Percentiles rank a stretch among this genome's conserved stretches.
These are phyloP conservation scores for Globisporangium megalacanthum DNA, from an alignment of 352 stramenopile genomes.

Conservation along the genomic window DNA sequence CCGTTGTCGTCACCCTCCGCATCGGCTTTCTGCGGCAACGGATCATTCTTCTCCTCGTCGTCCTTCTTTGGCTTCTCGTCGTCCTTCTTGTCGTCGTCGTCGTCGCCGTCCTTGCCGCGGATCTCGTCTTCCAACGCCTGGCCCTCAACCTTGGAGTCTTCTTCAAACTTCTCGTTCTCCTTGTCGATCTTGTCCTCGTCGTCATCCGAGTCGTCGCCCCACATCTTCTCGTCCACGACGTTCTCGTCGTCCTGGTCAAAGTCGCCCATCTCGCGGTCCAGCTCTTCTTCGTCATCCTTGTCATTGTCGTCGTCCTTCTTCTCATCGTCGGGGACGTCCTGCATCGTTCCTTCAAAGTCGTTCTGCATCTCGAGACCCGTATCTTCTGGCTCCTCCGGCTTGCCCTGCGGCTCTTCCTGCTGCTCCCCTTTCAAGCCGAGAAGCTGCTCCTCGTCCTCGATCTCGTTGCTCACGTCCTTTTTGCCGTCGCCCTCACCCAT, in stretches of 20 bases:
- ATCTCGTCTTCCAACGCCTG: slow-evolving; percentile 86
- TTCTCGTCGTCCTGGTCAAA: slow-evolving; percentile 95
- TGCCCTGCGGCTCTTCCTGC: slow-evolving; percentile 68
- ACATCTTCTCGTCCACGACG: slow-evolving; percentile 99
- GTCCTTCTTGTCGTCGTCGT: slow-evolving; percentile 78
- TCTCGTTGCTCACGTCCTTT: slow-evolving; percentile 99
- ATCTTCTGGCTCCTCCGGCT: slow-evolving; percentile 91
- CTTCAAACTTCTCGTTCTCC: slow-evolving; percentile 93
- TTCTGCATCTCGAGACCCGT: slow-evolving; percentile 99
- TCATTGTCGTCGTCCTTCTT: slow-evolving; percentile 86
- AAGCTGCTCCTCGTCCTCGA: slow-evolving; percentile 99
- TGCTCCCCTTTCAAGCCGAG: slow-evolving; percentile 95
- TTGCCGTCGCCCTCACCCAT: slow-evolving; percentile 99
- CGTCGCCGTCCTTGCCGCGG: slow-evolving; percentile 84
- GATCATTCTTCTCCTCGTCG: slow-evolving; percentile 39
- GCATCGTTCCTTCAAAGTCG: slow-evolving; percentile 99
- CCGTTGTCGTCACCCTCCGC: slow-evolving; percentile 37
- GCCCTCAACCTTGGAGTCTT: slow-evolving; percentile 77
- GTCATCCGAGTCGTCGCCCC: slow-evolving; percentile 91
- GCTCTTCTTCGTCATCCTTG: slow-evolving; percentile 91
- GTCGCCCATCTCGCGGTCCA: slow-evolving; percentile 99
- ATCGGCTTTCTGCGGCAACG: slow-evolving; percentile 32
- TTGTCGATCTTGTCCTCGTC: slow-evolving; percentile 94
- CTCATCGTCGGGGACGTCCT: slow-evolving; percentile 93
- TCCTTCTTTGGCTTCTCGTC: slow-evolving; percentile 47